Evolutionary conservation across 2,329 filamentous ascomycete species (phyloP), one percentile per base, ranked within the genome.

Genomic region (Aspergillus arachidicola): DNA sequence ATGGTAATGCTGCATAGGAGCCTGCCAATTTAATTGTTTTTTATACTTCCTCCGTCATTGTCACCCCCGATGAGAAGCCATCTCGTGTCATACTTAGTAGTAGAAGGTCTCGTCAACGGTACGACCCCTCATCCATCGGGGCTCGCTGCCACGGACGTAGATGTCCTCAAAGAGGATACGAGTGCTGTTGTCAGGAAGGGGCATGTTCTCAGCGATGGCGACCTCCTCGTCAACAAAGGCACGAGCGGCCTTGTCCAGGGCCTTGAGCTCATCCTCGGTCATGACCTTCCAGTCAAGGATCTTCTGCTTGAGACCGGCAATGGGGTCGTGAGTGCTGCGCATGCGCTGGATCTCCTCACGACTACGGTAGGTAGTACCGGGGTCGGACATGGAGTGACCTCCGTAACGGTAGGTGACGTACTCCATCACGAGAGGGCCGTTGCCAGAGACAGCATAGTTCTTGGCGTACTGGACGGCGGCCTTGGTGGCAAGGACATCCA

Each of bases 341-440:
- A 99, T 99, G 81, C 94, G 94, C 86, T 97, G 94, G 78, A 99
- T 97, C 85, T 99, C 95, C 86, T 99, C 95, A 82, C 95, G 93
- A 73, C 94, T 97, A 81, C 94, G 91, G 91, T 99, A 99, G 75
- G 95, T 98, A 81, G 95, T 99, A 80, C 95, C 95, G 64, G 95
- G 95, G 82, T 99, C 95, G 77, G 94, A 98, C 95, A 99, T 99
- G 83, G 93, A 97, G 90, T 99, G 95, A 72, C 95, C 95, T 79
- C 95, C 95, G 81, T 99, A 99, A 76, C 95, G 89, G 90, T 99
- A 99, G 74, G 95, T 99, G 77, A 99, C 94, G 81, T 97, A 99
- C 85, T 99, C 95, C 81, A 96, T 91, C 75, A 99, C 95, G 68
- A 99, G 87, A 69, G 95, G 95, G 67, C 94, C 94, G 81, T 97